Percentiles rank a stretch among this genome's conserved stretches.
Evolutionary conservation across 306 rosid species (phyloP).

Genomic region (Cucumis melo): DNA sequence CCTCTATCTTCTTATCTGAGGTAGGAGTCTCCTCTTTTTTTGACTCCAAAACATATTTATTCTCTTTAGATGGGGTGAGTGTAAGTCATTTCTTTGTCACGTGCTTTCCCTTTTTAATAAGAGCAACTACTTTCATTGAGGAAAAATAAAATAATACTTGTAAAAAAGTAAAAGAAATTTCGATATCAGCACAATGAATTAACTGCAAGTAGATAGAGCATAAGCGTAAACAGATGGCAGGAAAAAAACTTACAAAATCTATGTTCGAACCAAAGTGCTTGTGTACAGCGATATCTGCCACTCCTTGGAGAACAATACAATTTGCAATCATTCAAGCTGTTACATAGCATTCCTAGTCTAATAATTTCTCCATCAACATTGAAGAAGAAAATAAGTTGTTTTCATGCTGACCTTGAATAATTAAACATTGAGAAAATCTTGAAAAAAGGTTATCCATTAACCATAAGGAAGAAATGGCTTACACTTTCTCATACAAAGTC

Average conservation of each 20-base stretch:
- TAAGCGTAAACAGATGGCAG: neutral
- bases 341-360: neutral
- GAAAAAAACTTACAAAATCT: slow-evolving; percentile 42
- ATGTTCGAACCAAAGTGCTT: slow-evolving; percentile 41
- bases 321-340: neutral
- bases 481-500: slow-evolving; percentile 47
- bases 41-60: too few relatives aligned
- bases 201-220: neutral
- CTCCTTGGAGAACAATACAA: slow-evolving; percentile 52
- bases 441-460: neutral
- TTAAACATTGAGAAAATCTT: too few relatives aligned
- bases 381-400: neutral
- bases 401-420: neutral
- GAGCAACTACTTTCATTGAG: too few relatives aligned
- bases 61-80: too few relatives aligned
- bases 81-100: neutral
- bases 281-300: slow-evolving; percentile 39
- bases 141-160: too few relatives aligned
- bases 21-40: too few relatives aligned
- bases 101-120: too few relatives aligned
- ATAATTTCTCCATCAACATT: neutral
- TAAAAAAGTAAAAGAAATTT: neutral
- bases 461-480: slow-evolving; percentile 14
- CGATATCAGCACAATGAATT: neutral
- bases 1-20: too few relatives aligned